Base-by-base conservation (phyloP, 306 rosid genomes). In the Quercus aquifolioides region DNA sequence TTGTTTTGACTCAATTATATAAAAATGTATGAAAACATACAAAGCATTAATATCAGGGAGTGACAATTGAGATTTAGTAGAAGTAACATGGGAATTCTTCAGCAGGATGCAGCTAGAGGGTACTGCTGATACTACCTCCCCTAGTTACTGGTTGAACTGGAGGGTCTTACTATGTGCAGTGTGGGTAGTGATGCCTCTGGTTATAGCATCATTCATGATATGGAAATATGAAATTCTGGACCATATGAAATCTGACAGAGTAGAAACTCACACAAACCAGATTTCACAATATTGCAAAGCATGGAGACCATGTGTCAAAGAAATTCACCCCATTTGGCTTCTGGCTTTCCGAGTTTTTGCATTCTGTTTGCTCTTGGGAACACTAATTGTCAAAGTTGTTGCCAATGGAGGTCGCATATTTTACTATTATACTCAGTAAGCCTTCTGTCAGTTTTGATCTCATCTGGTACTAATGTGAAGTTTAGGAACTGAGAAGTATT, bases 371-470 rank as follows among this genome's bases (percentile, higher is more conserved):
- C 90, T 90, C 64, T 81, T 92, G 86, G 87, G 79, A 51, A 49
- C 90, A 0, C 74, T 89, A 20, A 78, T 88, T 73, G 81, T 79
- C 70, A 92, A 90, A 81, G 55, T 85, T 74, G 68, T 70, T 55
- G 35, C 54, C 19, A 85, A 35, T 71, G 87, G 89, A 6, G 86
- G 82, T 71, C 18, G 31, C 85, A 81, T 74, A 54, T 90, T 84
- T 80, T 85, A 23, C 84, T 89, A 88, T 82, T 94, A 94, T 69
- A 94, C 96, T 62, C 98, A 90, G 97, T 94, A 86, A 90, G 97
- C 80, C 69, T 56, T 80, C 76, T 83, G 81, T 69, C 49, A 5
- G 55, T 56, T 79, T 26, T 68, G 60, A 4, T 18, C 20, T 33
- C 21, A 56, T 76, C 57, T 41, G 18, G 69, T 55, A 23, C 33